Percentiles rank a stretch among this genome's conserved stretches.
Conservation (phyloP, 129 eudicot genomes). For the Sambucus nigra region DNA sequence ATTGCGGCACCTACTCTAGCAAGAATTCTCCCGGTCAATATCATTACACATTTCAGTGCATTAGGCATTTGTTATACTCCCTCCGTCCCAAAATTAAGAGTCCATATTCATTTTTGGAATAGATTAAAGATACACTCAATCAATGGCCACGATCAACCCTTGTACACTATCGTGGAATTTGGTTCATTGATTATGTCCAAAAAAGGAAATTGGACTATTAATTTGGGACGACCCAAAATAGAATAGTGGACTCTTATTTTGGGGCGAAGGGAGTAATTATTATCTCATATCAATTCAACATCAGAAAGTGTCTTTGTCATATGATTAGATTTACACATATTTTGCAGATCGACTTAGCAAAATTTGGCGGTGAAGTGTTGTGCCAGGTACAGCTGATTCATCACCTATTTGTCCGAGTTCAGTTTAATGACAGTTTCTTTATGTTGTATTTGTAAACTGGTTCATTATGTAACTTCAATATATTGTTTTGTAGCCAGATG, state of each 20-base stretch:
- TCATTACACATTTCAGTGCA: background rate
- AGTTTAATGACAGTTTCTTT: background rate
- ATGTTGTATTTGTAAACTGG: background rate
- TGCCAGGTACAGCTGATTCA: conserved; percentile 60
- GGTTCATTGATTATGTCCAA: no score
- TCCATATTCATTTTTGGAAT: no score
- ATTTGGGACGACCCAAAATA: no score
- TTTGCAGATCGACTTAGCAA: conserved; percentile 77
- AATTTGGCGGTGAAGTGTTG: conserved; percentile 78
- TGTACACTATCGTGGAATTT: no score
- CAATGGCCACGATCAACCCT: no score
- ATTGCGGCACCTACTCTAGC: conserved; percentile 92
- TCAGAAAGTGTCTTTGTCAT: background rate
- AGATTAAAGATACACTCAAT: no score
- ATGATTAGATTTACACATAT: conserved; percentile 10
- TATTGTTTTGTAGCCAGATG: conserved; percentile 86
- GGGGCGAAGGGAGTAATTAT: no score
- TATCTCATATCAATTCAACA: no score
- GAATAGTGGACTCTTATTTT: no score
- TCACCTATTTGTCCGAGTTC: conserved; percentile 1
- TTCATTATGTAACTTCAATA: conserved; percentile 21
- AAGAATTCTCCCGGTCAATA: conserved; percentile 80
- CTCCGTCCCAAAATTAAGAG: no score
- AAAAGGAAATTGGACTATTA: no score
- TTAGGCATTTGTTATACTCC: no score